A percentile compares a stretch with the other conserved stretches of the same genome.
Evolutionary conservation across 176 grass and related monocot genomes (phyloP).

Genomic region (Sorghum bicolor): Sorghum_bicolor_NCBIv3 NC_012877.2:58436501-58437000

Average conservation of each 20-base stretch:
- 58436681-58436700: not conserved
- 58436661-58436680: not conserved
- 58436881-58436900: not conserved
- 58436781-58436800: slow-evolving; percentile 2
- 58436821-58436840: slow-evolving; percentile 44
- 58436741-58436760: slow-evolving; percentile 11
- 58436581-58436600: not conserved
- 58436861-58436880: not conserved
- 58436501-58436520: not conserved
- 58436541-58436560: not conserved
- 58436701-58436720: slow-evolving; percentile 14
- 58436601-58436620: not conserved
- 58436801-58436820: not conserved
- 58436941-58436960: not conserved
- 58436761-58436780: slow-evolving; percentile 41
- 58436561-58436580: not conserved
- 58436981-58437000: not conserved
- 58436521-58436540: not conserved
- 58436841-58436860: not conserved
- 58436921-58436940: not conserved
- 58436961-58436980: not conserved
- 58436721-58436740: slow-evolving; percentile 34
- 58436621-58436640: not conserved
- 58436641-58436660: not conserved
- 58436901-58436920: not conserved